phyloP scores from a whole-genome alignment of 1,139 yeast genomes.

The Pneumocystis murina region DNA sequence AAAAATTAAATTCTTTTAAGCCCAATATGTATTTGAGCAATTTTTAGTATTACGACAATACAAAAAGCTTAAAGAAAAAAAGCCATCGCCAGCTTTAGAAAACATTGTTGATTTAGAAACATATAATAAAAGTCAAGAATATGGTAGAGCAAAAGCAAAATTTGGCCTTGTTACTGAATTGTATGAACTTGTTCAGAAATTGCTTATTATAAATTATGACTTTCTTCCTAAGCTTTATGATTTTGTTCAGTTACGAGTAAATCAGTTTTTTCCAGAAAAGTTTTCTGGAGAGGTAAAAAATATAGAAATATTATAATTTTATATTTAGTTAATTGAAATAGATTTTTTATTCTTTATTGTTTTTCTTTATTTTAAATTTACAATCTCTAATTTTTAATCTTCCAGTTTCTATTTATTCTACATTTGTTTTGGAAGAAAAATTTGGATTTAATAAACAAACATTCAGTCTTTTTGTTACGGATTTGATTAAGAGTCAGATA shows the following conservation, averaged over 20 bases:
- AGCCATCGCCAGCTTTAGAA: conserved; percentile 47
- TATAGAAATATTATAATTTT: neutral
- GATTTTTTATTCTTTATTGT: conserved; percentile 54
- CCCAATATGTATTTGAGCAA: conserved; percentile 2
- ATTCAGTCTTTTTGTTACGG: conserved; percentile 51
- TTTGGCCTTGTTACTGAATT: conserved; percentile 48
- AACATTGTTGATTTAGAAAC: conserved; percentile 49
- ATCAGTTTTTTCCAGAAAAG: conserved; percentile 23
- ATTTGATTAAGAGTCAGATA: conserved; percentile 44
- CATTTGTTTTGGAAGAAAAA: conserved; percentile 80
- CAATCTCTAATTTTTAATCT: conserved; percentile 39
- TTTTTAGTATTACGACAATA: conserved; percentile 68
- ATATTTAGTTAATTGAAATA: conserved; percentile 29
- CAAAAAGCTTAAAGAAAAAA: conserved; percentile 42
- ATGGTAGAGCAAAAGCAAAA: conserved; percentile 66
- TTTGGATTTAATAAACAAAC: conserved; percentile 88
- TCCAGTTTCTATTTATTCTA: conserved; percentile 60
- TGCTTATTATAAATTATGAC: conserved; percentile 45
- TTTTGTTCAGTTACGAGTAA: conserved; percentile 32
- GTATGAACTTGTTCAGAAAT: conserved; percentile 40
- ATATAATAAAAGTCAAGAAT: conserved; percentile 61
- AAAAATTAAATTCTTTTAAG: neutral
- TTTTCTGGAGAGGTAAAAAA: conserved; percentile 13
- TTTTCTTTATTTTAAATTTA: conserved; percentile 37
- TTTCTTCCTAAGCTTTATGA: conserved; percentile 58